Evolutionary conservation across 2,329 filamentous ascomycete species (phyloP).

Genomic region (Tolypocladium paradoxum): DNA sequence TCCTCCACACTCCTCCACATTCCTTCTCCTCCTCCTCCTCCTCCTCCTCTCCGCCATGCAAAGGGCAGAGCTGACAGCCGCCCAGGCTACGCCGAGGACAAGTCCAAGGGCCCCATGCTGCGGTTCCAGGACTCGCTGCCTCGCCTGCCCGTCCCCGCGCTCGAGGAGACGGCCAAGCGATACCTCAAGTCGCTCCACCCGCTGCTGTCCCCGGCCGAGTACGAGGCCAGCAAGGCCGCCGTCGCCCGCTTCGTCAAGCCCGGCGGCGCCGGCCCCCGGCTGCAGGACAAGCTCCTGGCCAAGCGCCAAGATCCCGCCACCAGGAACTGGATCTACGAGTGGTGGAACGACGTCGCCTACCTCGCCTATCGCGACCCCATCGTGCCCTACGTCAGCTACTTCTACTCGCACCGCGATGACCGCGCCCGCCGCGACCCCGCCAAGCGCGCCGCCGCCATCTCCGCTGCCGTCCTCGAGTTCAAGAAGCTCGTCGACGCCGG

Average conservation of each 20-base stretch:
- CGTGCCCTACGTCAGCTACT: constrained; percentile 97
- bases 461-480: constrained; percentile 79
- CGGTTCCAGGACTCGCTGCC: constrained; percentile 81
- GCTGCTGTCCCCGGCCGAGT: constrained; percentile 57
- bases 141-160: constrained; percentile 65
- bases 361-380: constrained; percentile 89
- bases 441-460: constrained; percentile 86
- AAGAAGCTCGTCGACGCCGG: constrained; percentile 81
- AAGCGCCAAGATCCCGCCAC: constrained; percentile 66
- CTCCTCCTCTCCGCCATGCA: background rate
- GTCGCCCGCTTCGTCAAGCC: constrained; percentile 82
- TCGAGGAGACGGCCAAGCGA: constrained; percentile 70
- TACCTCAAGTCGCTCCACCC: constrained; percentile 75
- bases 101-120: constrained; percentile 68
- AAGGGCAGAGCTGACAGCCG: background rate
- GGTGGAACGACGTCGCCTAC: constrained; percentile 97
- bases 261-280: constrained; percentile 68
- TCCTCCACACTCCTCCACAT: background rate
- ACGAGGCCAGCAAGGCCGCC: constrained; percentile 64
- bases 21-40: background rate
- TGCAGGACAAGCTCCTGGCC: constrained; percentile 81
- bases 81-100: constrained; percentile 71
- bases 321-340: constrained; percentile 94
- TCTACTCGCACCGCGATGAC: constrained; percentile 97
- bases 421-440: constrained; percentile 75